Evolutionary conservation across 352 stramenopile genomes (phyloP), one percentile per base, ranked within the genome.

Genomic region (Globisporangium canariense): DNA sequence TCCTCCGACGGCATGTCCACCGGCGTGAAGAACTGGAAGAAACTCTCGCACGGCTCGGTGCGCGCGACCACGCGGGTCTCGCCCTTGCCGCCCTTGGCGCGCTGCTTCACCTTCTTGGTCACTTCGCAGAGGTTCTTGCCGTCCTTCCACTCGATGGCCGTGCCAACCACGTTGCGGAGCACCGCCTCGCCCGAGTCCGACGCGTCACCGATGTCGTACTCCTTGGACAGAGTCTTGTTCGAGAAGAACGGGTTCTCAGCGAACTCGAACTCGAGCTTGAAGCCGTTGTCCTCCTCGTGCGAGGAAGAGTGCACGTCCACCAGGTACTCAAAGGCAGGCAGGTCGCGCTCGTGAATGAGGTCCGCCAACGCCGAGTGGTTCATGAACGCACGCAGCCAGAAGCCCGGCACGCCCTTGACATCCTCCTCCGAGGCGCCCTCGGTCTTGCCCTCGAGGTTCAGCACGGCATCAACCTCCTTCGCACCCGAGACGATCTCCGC

Each of bases 101-200:
- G 83, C 71, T 94, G 86, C 74, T 93, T 94, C 54, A 94, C 84
- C 75, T 94, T 94, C 73, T 93, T 93, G 46, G 80, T 90, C 28
- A 90, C 80, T 69, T 94, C 83, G 67, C 82, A 92, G 38, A 94
- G 70, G 74, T 90, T 93, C 71, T 94, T 76, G 60, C 79, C 78
- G 30, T 90, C 81, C 69, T 92, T 91, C 86, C 86, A 94, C 64
- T 90, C 74, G 41, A 94, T 91, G 11, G 76, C 70, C 2, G 83
- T 93, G 64, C 86, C 86, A 18, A 64, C 75, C 11, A 93, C 81
- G 63, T 94, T 91, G 58, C 80, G 79, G 41, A 94, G 65, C 76
- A 94, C 82, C 22, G 86, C 86, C 64, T 94, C 86, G 49, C 86
- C 86, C 30, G 83, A 73, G 30, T 91, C 81, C 38, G 81, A 90